Conservation (phyloP, 2,329 filamentous ascomycete genomes). For the Colletotrichum viniferum region DNA sequence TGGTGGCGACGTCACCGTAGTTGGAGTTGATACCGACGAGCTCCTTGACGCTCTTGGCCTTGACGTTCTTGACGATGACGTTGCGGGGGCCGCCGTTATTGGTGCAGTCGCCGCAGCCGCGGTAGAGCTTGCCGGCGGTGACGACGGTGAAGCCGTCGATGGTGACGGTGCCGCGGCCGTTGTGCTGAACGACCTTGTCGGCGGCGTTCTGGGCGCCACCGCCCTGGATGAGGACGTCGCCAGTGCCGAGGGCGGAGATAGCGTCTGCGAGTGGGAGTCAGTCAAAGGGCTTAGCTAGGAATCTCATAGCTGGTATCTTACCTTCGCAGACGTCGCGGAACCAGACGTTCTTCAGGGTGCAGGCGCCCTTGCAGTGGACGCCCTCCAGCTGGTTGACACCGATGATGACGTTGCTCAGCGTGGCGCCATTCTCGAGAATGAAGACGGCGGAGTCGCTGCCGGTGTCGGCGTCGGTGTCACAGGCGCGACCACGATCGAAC, state of each 20-base stretch:
- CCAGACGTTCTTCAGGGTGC: conserved; percentile 43
- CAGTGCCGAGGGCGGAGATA: conserved; percentile 16
- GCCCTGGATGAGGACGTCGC: conserved; percentile 28
- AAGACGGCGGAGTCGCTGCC: conserved; percentile 47
- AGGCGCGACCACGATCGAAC: conserved; percentile 24
- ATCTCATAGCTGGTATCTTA: background rate
- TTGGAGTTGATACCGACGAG: conserved; percentile 48
- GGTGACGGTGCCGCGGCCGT: conserved; percentile 34
- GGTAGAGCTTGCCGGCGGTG: conserved; percentile 48
- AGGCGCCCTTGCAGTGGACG: conserved; percentile 54
- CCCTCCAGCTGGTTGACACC: conserved; percentile 54
- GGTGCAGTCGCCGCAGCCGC: conserved; percentile 47
- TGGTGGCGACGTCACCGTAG: conserved; percentile 30
- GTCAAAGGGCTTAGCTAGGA: accelerated
- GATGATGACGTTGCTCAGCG: conserved; percentile 57
- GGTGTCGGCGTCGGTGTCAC: conserved; percentile 23
- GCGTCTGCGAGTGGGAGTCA: background rate
- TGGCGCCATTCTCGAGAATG: conserved; percentile 53
- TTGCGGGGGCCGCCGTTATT: conserved; percentile 21
- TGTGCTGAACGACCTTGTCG: conserved; percentile 39
- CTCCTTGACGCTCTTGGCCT: conserved; percentile 25
- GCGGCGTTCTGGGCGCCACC: conserved; percentile 35
- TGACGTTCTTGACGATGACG: conserved; percentile 21
- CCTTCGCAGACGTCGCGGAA: conserved; percentile 43
- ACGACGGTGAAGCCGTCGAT: conserved; percentile 39